phyloP scores from a whole-genome alignment of 2,329 filamentous ascomycete genomes.

The Epicoccum nigrum region DNA sequence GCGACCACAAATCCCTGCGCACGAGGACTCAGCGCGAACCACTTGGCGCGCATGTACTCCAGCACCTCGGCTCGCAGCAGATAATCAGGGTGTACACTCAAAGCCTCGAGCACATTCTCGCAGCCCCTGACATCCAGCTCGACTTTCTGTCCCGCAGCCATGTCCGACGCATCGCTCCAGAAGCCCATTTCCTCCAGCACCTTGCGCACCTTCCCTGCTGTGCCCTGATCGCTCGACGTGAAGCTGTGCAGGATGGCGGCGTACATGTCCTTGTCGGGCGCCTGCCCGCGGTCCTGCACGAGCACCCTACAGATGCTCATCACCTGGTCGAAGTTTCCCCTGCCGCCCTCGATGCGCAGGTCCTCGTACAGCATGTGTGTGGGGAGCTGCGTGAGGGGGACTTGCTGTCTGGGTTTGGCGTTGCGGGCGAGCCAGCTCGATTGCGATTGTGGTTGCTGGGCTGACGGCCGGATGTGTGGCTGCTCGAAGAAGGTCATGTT shows the following conservation, averaged over 20 bases:
- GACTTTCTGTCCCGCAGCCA: slow-evolving; percentile 57
- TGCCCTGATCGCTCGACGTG: slow-evolving; percentile 67
- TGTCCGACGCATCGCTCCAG: slow-evolving; percentile 15
- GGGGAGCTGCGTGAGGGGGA: slow-evolving; percentile 32
- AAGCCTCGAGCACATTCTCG: slow-evolving; percentile 72
- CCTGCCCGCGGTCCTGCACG: slow-evolving; percentile 60
- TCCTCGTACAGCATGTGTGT: slow-evolving; percentile 40
- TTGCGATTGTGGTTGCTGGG: too few species aligned
- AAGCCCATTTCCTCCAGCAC: slow-evolving; percentile 75
- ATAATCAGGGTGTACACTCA: slow-evolving; percentile 87
- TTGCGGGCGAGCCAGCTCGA: not conserved
- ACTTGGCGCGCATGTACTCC: slow-evolving; percentile 73
- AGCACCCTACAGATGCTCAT: slow-evolving; percentile 62
- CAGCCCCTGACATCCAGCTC: slow-evolving; percentile 70
- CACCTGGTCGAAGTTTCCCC: slow-evolving; percentile 34
- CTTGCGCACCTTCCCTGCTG: slow-evolving; percentile 64
- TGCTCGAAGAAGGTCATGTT: slow-evolving; percentile 14
- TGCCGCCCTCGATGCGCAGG: slow-evolving; percentile 34
- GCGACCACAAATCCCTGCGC: slow-evolving; percentile 72
- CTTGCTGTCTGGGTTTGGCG: slow-evolving; percentile 10
- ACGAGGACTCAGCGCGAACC: slow-evolving; percentile 67
- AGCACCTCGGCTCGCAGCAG: slow-evolving; percentile 74
- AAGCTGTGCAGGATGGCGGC: slow-evolving; percentile 77
- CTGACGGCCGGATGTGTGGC: not conserved
- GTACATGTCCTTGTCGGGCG: slow-evolving; percentile 68